Evolutionary conservation across 2,329 filamentous ascomycete genomes (phyloP).

Genomic region (Epichloe sylvatica): DNA sequence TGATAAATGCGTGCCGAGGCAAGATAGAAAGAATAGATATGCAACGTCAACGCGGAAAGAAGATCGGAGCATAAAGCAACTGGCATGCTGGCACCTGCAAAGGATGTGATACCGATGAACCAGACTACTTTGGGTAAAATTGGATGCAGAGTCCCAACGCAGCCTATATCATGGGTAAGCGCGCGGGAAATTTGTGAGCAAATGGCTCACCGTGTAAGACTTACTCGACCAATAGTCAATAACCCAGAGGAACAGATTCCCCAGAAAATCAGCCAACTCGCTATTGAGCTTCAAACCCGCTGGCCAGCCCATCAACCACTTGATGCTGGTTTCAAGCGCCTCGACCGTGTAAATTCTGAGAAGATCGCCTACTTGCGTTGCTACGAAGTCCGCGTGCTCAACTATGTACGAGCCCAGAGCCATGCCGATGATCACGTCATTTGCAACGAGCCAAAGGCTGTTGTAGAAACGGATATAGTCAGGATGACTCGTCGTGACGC

Average conservation of each 20-base stretch:
- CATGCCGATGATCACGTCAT: conserved; percentile 97
- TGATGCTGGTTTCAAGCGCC: conserved; percentile 75
- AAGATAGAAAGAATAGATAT: conserved; percentile 97
- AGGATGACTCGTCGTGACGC: conserved; percentile 84
- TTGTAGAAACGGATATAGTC: conserved; percentile 99
- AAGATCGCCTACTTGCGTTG: conserved; percentile 60
- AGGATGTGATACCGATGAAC: conserved; percentile 86
- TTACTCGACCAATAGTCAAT: conserved; percentile 92
- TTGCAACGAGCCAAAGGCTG: conserved; percentile 93
- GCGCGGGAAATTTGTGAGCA: conserved; percentile 7
- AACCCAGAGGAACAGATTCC: conserved; percentile 93
- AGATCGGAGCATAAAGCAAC: conserved; percentile 92
- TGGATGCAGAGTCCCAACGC: conserved; percentile 63
- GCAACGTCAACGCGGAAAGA: conserved; percentile 76
- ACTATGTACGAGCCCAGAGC: conserved; percentile 93
- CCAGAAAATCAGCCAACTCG: conserved; percentile 84
- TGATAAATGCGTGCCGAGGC: conserved; percentile 94
- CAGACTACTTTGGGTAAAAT: conserved; percentile 76
- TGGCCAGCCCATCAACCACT: conserved; percentile 91
- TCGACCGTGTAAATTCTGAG: conserved; percentile 75
- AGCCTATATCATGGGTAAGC: conserved; percentile 35
- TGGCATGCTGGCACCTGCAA: conserved; percentile 92
- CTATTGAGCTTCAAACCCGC: conserved; percentile 91
- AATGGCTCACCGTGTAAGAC: conserved; percentile 11
- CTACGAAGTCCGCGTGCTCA: conserved; percentile 79